Base-by-base conservation (phyloP, 192 early-diverging fungal genomes). In the Coemansia nantahalensis region DNA sequence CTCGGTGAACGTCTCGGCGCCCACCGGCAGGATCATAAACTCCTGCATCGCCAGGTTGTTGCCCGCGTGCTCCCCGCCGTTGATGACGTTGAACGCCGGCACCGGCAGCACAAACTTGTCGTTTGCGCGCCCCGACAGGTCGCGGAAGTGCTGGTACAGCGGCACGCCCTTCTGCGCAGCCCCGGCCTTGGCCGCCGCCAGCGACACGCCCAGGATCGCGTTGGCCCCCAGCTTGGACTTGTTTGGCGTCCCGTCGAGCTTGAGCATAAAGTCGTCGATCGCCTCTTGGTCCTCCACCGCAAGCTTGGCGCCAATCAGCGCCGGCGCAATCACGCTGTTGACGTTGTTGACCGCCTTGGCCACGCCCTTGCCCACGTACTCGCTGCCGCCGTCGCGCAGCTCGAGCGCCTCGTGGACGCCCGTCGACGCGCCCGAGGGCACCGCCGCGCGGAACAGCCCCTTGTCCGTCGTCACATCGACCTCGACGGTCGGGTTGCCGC, bases 41-140 rank as follows among this genome's bases (percentile, higher is more conserved):
- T 98, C 96, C 77, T 98, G 96, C 93, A 98, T 95, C 57, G 96
- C 96, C 51, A 98, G 86, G 82, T 95, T 97, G 90, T 98, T 98
- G 58, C 96, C 96, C 37, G 96, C 96, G 79, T 98, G 95, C 48
- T 90, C 91, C 49, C 95, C 95, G 65, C 95, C 95, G 83, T 98
- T 98, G 81, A 98, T 94, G 61, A 98, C 93, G 83, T 98, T 98
- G 84, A 98, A 93, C 40, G 89, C 80, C 19, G 95, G 95, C 19
- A 98, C 94, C 19, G 95, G 95, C 48, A 98, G 86, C 48, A 97
- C 89, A 70, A 90, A 90, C 59, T 86, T 86, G 47, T 85, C 85
- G 75, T 84, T 86, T 64, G 84, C 82, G 48, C 64, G 64, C 56
- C 78, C 85, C 32, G 93, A 84, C 40, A 98, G 78, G 48, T 95